These are phyloP conservation scores for Colletotrichum limetticola DNA, from an alignment of 2,329 filamentous ascomycete genomes.

Conservation along the genomic window DNA sequence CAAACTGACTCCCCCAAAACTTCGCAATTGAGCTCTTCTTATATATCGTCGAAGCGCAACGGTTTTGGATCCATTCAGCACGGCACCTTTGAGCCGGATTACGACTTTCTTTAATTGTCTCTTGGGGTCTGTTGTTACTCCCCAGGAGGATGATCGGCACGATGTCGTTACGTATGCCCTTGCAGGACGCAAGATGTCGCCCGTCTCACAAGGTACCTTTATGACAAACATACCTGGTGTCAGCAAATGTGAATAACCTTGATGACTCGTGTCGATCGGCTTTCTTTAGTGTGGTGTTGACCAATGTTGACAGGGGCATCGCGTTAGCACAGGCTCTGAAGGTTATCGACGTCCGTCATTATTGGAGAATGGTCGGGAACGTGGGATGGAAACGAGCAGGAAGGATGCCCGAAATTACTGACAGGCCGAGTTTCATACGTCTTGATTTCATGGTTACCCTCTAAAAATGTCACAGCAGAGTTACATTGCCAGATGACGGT, in stretches of 20 bases:
- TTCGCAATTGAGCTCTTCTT: background rate
- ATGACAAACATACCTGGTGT: background rate
- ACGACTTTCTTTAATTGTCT: background rate
- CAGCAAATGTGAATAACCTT: background rate
- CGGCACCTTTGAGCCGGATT: slow-evolving; percentile 14
- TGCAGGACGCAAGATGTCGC: background rate
- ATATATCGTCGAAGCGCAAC: background rate
- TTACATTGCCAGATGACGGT: background rate
- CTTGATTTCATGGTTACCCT: background rate
- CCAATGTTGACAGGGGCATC: background rate
- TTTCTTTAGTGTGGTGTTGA: background rate
- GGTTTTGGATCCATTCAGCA: background rate
- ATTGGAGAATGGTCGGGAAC: background rate
- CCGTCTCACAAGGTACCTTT: background rate
- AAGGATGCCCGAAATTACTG: background rate
- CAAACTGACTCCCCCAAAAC: slow-evolving; percentile 15
- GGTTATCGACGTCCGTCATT: background rate
- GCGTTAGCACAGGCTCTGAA: background rate
- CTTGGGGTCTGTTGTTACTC: background rate
- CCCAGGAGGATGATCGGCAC: background rate
- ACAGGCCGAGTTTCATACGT: background rate
- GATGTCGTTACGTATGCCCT: background rate
- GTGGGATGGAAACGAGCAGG: background rate
- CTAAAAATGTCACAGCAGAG: background rate
- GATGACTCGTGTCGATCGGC: slow-evolving; percentile 14